Conservation (phyloP, 371 early-diverging fungal species). For the Apophysomyces elegans region DNA sequence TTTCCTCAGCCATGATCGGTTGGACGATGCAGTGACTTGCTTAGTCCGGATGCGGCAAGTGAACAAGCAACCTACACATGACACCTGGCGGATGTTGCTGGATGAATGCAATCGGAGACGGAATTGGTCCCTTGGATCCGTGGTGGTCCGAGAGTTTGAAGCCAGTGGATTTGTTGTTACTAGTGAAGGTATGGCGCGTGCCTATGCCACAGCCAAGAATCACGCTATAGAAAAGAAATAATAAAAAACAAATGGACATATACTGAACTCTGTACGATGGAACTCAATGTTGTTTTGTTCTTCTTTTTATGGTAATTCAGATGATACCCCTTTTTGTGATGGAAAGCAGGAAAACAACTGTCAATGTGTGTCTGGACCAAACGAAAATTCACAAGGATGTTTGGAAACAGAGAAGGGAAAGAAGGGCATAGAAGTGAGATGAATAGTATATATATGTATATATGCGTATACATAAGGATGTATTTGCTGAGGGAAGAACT, state of each 20-base stretch:
- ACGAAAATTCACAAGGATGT: too few species aligned
- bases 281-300: too few species aligned
- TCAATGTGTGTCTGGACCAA: too few species aligned
- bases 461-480: neutral
- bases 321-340: too few species aligned
- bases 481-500: neutral
- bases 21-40: conserved; percentile 42
- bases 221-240: conserved; percentile 23
- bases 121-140: conserved; percentile 31
- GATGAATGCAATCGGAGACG: conserved; percentile 30
- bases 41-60: conserved; percentile 35
- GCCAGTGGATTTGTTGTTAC: conserved; percentile 41
- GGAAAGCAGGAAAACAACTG: too few species aligned
- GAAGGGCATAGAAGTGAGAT: neutral
- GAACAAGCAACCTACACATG: conserved; percentile 35
- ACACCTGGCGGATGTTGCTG: conserved; percentile 43
- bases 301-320: too few species aligned
- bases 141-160: conserved; percentile 34
- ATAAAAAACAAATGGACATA: conserved; percentile 11
- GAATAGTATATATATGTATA: neutral
- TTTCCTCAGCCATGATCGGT: conserved; percentile 35
- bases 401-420: too few species aligned
- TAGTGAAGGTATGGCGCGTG: conserved; percentile 28
- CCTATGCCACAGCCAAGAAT: conserved; percentile 39
- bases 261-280: too few species aligned